Evolutionary conservation across 345 rosid genomes (phyloP), one percentile per base, ranked within the genome.

Genomic region (Firmiana major): DNA sequence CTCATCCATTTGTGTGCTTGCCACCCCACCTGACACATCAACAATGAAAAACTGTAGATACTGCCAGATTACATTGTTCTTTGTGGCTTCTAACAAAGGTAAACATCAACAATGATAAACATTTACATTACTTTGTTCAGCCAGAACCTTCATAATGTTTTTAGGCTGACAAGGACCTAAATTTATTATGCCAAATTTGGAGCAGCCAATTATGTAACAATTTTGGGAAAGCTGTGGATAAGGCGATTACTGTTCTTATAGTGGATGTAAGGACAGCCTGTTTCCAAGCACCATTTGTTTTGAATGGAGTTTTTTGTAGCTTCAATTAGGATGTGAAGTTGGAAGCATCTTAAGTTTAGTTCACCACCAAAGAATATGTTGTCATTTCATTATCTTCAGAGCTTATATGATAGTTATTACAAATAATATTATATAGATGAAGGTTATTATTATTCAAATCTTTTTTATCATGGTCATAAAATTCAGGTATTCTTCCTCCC

Each of bases 391-490:
- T 54, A 45, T 67, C 72, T 67, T 43, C 54, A 21, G 54, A 19
- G 36, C 36, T 13, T 45, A 21, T 51, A 11, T 12, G 55, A 36
- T 38, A 67, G 38, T 42, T 45, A 13, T 13, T 22, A 6, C 36
- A 10, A 67, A 22, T 2, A 13, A 57, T 36, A 0, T 67, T 65
- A 22, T 43, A 13, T 67, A 49, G 54, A 49, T 49, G 54, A 15
- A 49, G 54, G 54, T 15, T 15, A 46, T 49, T 49, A 16, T 66
- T 66, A 9, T 38, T 64, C 36, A 45, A 67, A 6, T 67, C 21
- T 6, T 67, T 67, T 67, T 66, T 67, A 21, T 66, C 28, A 66
- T 67, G 71, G n/a, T 67, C 53, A 43, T 67, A 36, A 65, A 38
- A 65, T 26, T 65, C 5, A 1, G 13, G 49, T 40, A 36, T 65